Percentiles rank a stretch among this genome's conserved stretches.
phyloP scores from a whole-genome alignment of 1,284 basidiomycete genomes.

The Neotropicomus parvogracilis region DNA sequence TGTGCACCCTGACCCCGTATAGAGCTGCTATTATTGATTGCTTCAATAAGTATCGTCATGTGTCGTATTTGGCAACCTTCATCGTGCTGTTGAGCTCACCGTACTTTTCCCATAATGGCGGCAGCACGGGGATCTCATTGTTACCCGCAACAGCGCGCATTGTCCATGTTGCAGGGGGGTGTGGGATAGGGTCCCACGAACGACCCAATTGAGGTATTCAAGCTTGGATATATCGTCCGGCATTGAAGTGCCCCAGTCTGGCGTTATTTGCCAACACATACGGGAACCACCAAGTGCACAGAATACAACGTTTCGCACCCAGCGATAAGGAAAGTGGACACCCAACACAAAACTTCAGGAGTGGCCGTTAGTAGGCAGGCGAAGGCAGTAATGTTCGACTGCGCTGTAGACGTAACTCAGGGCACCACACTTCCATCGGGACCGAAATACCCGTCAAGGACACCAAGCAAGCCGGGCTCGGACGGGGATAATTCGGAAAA shows the following conservation, averaged over 20 bases:
- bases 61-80: constrained; percentile 52
- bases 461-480: constrained; percentile 19
- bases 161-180: constrained; percentile 66
- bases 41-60: constrained; percentile 59
- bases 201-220: constrained; percentile 42
- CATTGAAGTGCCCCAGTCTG: constrained; percentile 46
- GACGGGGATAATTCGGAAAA: not conserved
- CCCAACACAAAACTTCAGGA: constrained; percentile 69
- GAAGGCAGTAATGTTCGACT: constrained; percentile 52
- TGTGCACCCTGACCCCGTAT: constrained; percentile 71
- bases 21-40: constrained; percentile 55
- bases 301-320: constrained; percentile 62
- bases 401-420: constrained; percentile 40
- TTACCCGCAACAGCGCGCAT: constrained; percentile 57
- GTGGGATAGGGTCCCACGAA: constrained; percentile 65
- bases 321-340: constrained; percentile 74
- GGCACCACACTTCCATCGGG: not conserved
- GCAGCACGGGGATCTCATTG: constrained; percentile 56
- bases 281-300: constrained; percentile 70
- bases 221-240: constrained; percentile 42
- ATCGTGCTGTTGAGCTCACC: constrained; percentile 35
- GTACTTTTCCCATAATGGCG: constrained; percentile 32
- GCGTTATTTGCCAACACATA: constrained; percentile 60
- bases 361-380: constrained; percentile 56
- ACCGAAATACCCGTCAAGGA: constrained; percentile 19